Percentiles rank a stretch among this genome's conserved stretches.
Evolutionary conservation across 2,329 filamentous ascomycete species (phyloP).

Genomic region (Botrytis deweyae): DNA sequence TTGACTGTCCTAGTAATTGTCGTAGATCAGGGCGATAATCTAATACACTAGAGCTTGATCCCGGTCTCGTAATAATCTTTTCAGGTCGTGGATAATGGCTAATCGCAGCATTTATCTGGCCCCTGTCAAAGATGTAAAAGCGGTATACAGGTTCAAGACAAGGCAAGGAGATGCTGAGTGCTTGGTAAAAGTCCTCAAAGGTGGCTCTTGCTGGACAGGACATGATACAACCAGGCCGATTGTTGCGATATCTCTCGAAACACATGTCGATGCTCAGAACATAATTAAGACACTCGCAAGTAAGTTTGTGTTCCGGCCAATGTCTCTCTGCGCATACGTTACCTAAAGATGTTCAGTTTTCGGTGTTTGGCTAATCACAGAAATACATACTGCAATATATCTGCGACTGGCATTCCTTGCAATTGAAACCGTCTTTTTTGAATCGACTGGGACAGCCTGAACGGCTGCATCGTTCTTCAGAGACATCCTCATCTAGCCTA

Average conservation of each 20-base stretch:
- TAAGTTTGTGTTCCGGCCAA: background rate
- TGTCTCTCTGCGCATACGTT: background rate
- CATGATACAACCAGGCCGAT: background rate
- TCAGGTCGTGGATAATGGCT: background rate
- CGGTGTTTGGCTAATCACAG: too few species aligned
- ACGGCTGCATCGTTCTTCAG: background rate
- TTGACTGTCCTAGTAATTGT: background rate
- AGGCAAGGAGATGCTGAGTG: background rate
- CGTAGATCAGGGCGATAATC: background rate
- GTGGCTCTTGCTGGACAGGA: background rate
- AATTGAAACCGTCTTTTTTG: background rate
- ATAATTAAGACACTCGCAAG: background rate
- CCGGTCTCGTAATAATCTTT: background rate
- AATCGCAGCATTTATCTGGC: too few species aligned
- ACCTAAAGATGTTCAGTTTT: background rate
- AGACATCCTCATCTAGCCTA: slow-evolving; percentile 63
- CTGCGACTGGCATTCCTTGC: background rate
- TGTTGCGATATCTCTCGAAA: background rate
- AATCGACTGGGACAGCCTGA: background rate
- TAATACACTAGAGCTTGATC: background rate
- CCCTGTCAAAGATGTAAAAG: background rate
- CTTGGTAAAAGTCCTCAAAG: background rate
- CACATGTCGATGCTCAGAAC: background rate
- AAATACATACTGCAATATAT: background rate
- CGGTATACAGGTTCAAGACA: too few species aligned